These are phyloP conservation scores for Lophium mytilinum DNA, from an alignment of 495 filamentous ascomycete species.

Conservation along the genomic window DNA sequence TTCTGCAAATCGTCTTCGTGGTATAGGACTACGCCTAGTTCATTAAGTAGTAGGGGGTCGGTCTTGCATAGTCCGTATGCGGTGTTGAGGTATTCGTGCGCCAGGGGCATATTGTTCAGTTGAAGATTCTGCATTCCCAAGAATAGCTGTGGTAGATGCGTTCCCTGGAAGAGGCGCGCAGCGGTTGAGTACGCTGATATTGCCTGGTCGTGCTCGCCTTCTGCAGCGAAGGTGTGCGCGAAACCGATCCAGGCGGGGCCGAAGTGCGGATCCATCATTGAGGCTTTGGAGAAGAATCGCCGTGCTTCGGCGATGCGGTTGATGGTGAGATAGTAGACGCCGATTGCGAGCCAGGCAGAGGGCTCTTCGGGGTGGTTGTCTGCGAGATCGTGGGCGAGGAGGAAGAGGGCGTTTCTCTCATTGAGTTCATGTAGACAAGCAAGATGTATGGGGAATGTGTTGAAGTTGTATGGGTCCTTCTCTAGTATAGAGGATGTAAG, in stretches of 20 bases:
- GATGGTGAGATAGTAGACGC: constrained; percentile 87
- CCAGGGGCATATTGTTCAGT: constrained; percentile 87
- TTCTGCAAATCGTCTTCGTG: constrained; percentile 74
- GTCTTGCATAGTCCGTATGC: constrained; percentile 68
- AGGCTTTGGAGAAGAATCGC: constrained; percentile 93
- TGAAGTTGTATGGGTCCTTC: constrained; percentile 79
- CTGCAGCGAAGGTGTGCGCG: constrained; percentile 99
- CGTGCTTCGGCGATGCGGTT: constrained; percentile 87
- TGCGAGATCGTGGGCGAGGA: constrained; percentile 89
- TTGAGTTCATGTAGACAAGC: constrained; percentile 85
- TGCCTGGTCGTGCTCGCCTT: constrained; percentile 97
- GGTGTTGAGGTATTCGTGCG: constrained; percentile 89
- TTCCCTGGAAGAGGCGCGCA: constrained; percentile 90
- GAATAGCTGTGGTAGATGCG: constrained; percentile 92
- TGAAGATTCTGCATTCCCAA: constrained; percentile 97
- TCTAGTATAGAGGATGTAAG: constrained; percentile 77
- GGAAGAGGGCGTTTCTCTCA: constrained; percentile 79
- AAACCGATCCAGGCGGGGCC: constrained; percentile 99
- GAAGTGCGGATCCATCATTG: constrained; percentile 94
- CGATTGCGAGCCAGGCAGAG: constrained; percentile 86
- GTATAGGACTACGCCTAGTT: constrained; percentile 89
- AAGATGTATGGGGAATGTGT: constrained; percentile 81
- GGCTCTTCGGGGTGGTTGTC: constrained; percentile 88
- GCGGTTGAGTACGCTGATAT: constrained; percentile 97
- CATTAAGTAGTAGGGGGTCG: constrained; percentile 88